These are phyloP conservation scores for Cladosporium austrohemisphaericum DNA, from an alignment of 2,329 filamentous ascomycete genomes.

Conservation along the genomic window DNA sequence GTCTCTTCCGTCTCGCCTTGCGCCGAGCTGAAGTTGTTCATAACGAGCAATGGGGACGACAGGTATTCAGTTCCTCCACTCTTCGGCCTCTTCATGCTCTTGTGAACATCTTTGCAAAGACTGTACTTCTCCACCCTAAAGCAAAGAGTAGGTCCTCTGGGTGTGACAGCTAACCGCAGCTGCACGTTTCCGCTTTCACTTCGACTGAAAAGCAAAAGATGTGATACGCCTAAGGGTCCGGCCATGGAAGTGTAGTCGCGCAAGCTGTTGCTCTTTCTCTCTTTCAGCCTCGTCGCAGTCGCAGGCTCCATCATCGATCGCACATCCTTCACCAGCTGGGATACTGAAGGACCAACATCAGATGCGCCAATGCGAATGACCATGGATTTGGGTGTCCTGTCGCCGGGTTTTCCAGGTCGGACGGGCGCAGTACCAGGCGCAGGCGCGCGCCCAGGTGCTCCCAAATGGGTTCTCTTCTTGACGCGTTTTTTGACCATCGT, in stretches of 20 bases:
- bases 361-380: slow-evolving; percentile 94
- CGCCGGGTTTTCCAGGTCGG: slow-evolving; percentile 53
- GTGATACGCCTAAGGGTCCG: slow-evolving; percentile 86
- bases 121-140: slow-evolving; percentile 95
- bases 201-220: slow-evolving; percentile 88
- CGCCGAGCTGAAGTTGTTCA: slow-evolving; percentile 86
- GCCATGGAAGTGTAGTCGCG: slow-evolving; percentile 95
- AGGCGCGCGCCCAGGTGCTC: slow-evolving; percentile 57
- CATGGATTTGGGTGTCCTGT: slow-evolving; percentile 86
- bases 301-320: slow-evolving; percentile 93
- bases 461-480: slow-evolving; percentile 85
- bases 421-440: slow-evolving; percentile 48
- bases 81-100: slow-evolving; percentile 76
- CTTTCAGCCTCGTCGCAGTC: slow-evolving; percentile 83
- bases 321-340: slow-evolving; percentile 87
- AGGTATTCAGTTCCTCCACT: slow-evolving; percentile 73
- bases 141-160: slow-evolving; percentile 85
- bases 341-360: slow-evolving; percentile 86
- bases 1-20: slow-evolving; percentile 36
- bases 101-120: slow-evolving; percentile 83
- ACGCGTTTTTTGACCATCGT: slow-evolving; percentile 80
- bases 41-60: slow-evolving; percentile 85
- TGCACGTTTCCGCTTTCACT: slow-evolving; percentile 90
- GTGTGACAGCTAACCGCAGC: slow-evolving; percentile 79
- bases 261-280: slow-evolving; percentile 81